Evolutionary conservation across 2,329 filamentous ascomycete species (phyloP).

Genomic region (Aspergillus arachidicola): DNA sequence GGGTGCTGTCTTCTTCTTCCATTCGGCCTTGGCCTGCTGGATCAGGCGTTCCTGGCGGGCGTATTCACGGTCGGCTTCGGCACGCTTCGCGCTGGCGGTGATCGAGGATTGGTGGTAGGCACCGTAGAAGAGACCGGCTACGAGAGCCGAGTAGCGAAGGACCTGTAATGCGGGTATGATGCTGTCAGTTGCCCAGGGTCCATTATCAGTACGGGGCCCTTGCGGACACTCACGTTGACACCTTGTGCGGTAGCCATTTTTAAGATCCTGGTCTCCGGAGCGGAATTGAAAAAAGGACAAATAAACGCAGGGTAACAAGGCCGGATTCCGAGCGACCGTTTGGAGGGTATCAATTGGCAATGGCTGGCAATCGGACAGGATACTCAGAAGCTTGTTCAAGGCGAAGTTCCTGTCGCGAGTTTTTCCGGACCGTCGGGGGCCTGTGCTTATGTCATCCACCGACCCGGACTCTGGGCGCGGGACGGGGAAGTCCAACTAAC

Average conservation of each 20-base stretch:
- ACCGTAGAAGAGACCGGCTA: constrained; percentile 90
- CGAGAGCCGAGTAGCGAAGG: constrained; percentile 93
- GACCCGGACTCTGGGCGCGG: constrained; percentile 20
- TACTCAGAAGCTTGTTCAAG: constrained; percentile 30
- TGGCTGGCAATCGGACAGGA: constrained; percentile 36
- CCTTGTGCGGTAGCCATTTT: constrained; percentile 67
- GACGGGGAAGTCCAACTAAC: constrained; percentile 3
- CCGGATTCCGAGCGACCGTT: constrained; percentile 35
- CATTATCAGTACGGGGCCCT: constrained; percentile 22
- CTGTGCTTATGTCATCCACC: constrained; percentile 43
- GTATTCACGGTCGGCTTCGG: constrained; percentile 78
- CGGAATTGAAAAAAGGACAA: constrained; percentile 41
- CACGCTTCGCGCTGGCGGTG: constrained; percentile 68
- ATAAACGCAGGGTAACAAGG: constrained; percentile 28
- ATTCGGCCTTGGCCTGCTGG: constrained; percentile 89
- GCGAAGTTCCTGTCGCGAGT: constrained; percentile 47
- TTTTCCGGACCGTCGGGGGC: constrained; percentile 42
- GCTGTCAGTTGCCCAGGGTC: constrained; percentile 20
- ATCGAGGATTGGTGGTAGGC: constrained; percentile 89
- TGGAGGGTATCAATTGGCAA: constrained; percentile 40
- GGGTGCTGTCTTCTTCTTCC: constrained; percentile 72
- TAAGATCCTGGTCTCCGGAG: constrained; percentile 48
- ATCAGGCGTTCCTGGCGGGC: constrained; percentile 91
- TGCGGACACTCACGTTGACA: constrained; percentile 61
- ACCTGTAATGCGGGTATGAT: constrained; percentile 62